Percentiles rank a stretch among this genome's conserved stretches.
phyloP scores from a whole-genome alignment of 345 rosid genomes.

The Kandelia obovata region DNA sequence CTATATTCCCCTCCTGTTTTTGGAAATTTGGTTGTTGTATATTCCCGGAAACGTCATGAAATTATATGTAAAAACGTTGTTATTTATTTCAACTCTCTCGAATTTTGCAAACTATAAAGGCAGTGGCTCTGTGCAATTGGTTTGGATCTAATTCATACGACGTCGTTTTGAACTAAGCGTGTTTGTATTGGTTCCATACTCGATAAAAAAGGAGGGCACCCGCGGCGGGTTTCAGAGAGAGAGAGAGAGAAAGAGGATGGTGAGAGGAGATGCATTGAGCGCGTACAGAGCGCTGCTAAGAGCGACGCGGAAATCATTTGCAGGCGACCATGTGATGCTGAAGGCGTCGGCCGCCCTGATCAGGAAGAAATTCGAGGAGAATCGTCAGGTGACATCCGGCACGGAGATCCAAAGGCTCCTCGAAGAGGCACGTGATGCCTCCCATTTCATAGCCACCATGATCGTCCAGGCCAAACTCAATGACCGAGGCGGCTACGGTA shows the following conservation, averaged over 20 bases:
- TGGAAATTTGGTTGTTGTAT: background rate
- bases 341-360: slow-evolving; percentile 65
- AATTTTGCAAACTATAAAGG: too few relatives aligned
- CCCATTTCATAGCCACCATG: slow-evolving; percentile 74
- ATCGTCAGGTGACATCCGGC: slow-evolving; percentile 58
- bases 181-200: too few relatives aligned
- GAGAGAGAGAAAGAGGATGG: background rate
- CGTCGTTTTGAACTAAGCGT: too few relatives aligned
- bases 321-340: slow-evolving; percentile 71
- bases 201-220: too few relatives aligned
- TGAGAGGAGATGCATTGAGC: slow-evolving; percentile 15
- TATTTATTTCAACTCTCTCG: background rate
- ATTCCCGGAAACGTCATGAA: background rate
- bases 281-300: slow-evolving; percentile 70
- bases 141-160: too few relatives aligned
- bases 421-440: slow-evolving; percentile 83
- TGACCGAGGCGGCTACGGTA: slow-evolving; percentile 85
- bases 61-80: background rate
- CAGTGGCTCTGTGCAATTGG: too few relatives aligned
- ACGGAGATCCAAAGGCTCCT: slow-evolving; percentile 64
- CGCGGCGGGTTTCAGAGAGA: too few relatives aligned
- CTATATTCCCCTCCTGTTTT: too few relatives aligned
- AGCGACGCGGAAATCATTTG: slow-evolving; percentile 70
- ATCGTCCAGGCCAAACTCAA: slow-evolving; percentile 92
- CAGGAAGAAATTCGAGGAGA: slow-evolving; percentile 78